A percentile compares a stretch with the other conserved stretches of the same genome.
Conservation (phyloP, 2,329 filamentous ascomycete species). For the Fusarium concolor region DNA sequence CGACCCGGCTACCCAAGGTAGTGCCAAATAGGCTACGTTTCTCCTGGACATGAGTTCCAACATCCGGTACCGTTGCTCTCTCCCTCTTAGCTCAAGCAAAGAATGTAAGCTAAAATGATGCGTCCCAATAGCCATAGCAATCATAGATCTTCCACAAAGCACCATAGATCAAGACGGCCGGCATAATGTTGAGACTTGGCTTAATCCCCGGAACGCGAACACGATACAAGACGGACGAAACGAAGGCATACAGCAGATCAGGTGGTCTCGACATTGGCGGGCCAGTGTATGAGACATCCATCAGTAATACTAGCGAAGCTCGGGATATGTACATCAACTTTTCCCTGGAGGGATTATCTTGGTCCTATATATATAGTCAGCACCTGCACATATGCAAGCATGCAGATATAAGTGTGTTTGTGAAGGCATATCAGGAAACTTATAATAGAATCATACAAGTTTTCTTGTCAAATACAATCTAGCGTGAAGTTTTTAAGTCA, state of each 20-base stretch:
- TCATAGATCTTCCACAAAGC: too few relatives aligned
- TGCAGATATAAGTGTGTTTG: neutral
- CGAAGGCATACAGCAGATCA: accelerated
- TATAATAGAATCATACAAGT: constrained; percentile 51
- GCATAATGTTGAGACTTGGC: accelerated
- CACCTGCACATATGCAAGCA: neutral
- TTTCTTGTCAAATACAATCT: constrained; percentile 61
- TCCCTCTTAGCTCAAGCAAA: too few relatives aligned
- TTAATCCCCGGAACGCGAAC: neutral
- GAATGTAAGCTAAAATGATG: too few relatives aligned
- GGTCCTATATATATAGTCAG: constrained; percentile 15
- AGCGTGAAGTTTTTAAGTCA: constrained; percentile 57
- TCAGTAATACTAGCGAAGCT: neutral
- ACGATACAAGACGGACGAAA: accelerated
- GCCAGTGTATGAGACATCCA: accelerated
- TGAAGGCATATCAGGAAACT: constrained; percentile 48
- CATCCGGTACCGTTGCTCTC: too few relatives aligned
- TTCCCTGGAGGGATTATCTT: neutral
- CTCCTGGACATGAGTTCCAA: too few relatives aligned
- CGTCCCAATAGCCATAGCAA: too few relatives aligned
- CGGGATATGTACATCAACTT: neutral
- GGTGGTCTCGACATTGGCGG: accelerated
- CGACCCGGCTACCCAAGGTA: too few relatives aligned
- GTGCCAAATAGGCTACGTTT: too few relatives aligned
- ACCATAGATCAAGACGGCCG: too few relatives aligned